phyloP scores from a whole-genome alignment of 2,329 filamentous ascomycete species.

The Ophiostoma ulmi region DNA sequence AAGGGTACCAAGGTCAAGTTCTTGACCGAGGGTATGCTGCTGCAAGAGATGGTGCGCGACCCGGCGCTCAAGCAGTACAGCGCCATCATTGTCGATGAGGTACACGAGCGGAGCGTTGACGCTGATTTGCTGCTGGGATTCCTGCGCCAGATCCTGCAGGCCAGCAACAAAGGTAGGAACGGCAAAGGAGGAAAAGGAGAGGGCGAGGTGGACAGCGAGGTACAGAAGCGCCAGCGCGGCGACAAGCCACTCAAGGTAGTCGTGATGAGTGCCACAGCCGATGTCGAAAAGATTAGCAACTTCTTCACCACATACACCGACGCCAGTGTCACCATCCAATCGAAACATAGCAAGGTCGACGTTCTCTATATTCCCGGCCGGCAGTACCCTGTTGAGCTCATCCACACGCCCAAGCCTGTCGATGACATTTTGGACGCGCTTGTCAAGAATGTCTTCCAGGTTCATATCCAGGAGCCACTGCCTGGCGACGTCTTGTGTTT shows the following conservation, averaged over 20 bases:
- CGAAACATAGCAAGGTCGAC: conserved; percentile 32
- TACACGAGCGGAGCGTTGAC: conserved; percentile 92
- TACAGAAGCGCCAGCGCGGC: conserved; percentile 44
- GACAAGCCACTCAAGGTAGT: conserved; percentile 80
- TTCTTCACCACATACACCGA: conserved; percentile 58
- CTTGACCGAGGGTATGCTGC: conserved; percentile 89
- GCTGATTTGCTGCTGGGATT: conserved; percentile 90
- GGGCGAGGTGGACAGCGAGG: not conserved
- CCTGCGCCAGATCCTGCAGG: conserved; percentile 60
- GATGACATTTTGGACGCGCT: conserved; percentile 78
- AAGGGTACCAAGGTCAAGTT: conserved; percentile 84
- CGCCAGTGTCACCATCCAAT: not conserved
- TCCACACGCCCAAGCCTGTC: conserved; percentile 68
- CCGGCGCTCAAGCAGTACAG: conserved; percentile 79
- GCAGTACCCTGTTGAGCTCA: conserved; percentile 75
- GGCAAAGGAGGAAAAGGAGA: not conserved
- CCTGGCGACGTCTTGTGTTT: conserved; percentile 93
- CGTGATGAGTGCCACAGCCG: conserved; percentile 95
- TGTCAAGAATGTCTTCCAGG: conserved; percentile 74
- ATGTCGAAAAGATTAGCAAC: conserved; percentile 68
- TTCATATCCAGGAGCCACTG: conserved; percentile 82
- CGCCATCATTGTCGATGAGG: conserved; percentile 88
- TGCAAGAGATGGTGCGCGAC: conserved; percentile 88
- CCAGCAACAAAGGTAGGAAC: not conserved
- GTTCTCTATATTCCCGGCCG: conserved; percentile 72